phyloP scores from a whole-genome alignment of 2,329 filamentous ascomycete genomes.

The Elsinoe australis region DNA sequence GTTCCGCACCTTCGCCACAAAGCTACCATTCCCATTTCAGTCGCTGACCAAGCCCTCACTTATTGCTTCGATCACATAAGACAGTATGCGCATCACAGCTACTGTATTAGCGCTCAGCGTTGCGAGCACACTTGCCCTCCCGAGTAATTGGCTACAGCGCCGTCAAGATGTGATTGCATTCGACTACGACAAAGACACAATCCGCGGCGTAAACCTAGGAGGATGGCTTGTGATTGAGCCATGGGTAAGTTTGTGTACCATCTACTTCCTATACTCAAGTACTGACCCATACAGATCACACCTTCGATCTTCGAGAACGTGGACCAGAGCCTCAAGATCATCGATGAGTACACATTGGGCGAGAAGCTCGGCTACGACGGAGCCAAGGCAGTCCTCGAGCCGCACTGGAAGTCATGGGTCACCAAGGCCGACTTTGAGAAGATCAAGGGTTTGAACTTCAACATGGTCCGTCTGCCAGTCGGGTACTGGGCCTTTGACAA shows the following conservation, averaged over 20 bases:
- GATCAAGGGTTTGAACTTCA: constrained; percentile 51
- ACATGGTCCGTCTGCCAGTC: constrained; percentile 52
- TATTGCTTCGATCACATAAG: too few relatives aligned
- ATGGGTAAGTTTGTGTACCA: constrained; percentile 25
- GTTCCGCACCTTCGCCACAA: background rate
- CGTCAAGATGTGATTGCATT: constrained; percentile 32
- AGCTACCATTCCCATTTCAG: background rate
- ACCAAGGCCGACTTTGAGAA: constrained; percentile 48
- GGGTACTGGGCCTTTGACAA: constrained; percentile 54
- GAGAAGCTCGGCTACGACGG: constrained; percentile 42
- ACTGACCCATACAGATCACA: constrained; percentile 43
- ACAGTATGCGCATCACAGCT: constrained; percentile 2
- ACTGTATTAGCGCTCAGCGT: background rate
- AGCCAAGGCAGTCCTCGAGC: constrained; percentile 38
- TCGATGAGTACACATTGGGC: constrained; percentile 48
- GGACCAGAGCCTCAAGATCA: constrained; percentile 31
- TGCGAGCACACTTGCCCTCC: constrained; percentile 9
- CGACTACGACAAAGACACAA: constrained; percentile 43
- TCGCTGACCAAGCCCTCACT: background rate
- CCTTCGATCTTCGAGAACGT: constrained; percentile 46
- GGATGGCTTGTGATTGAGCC: constrained; percentile 45
- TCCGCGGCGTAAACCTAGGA: constrained; percentile 46
- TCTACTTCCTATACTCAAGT: background rate
- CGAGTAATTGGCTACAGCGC: constrained; percentile 20
- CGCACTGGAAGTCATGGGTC: constrained; percentile 47